Conservation (phyloP, 192 early-diverging fungal species). For the Funneliformis geosporum region DNA sequence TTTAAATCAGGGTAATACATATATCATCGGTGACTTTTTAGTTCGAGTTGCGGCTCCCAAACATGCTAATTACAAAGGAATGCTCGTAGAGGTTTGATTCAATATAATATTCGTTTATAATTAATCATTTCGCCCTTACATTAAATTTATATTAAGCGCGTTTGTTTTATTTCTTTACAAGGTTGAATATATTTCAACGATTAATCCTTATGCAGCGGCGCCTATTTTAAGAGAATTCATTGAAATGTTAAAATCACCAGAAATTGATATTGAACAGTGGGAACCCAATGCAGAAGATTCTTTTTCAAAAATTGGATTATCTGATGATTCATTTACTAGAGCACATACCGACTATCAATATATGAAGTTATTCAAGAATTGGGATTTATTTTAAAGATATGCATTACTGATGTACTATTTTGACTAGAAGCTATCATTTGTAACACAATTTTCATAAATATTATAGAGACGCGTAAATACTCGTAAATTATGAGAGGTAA, state of each 20-base stretch:
- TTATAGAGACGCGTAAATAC: too few species aligned
- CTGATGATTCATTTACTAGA: slow-evolving; percentile 18
- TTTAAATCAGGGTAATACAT: not conserved
- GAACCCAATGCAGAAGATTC: not conserved
- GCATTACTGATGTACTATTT: too few species aligned
- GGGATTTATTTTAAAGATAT: too few species aligned
- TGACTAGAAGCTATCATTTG: too few species aligned
- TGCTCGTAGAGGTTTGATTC: slow-evolving; percentile 8
- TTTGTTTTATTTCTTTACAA: too few species aligned
- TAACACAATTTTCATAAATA: too few species aligned
- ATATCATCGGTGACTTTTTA: slow-evolving; percentile 15
- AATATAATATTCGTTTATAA: not conserved
- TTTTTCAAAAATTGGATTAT: slow-evolving; percentile 24
- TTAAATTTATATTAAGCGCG: too few species aligned
- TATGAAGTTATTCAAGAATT: slow-evolving; percentile 22
- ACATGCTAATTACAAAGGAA: not conserved
- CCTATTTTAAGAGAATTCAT: slow-evolving; percentile 20
- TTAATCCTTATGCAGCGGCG: slow-evolving; percentile 2
- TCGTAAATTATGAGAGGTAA: too few species aligned
- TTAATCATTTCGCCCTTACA: not conserved
- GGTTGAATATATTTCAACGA: slow-evolving; percentile 20
- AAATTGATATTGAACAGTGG: slow-evolving; percentile 5
- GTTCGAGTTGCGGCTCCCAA: slow-evolving; percentile 6
- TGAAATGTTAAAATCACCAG: slow-evolving; percentile 1
- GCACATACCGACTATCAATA: slow-evolving; percentile 18